These are phyloP conservation scores for Colletotrichum sp. DNA, from an alignment of 2,329 filamentous ascomycete species.

Conservation along the genomic window DNA sequence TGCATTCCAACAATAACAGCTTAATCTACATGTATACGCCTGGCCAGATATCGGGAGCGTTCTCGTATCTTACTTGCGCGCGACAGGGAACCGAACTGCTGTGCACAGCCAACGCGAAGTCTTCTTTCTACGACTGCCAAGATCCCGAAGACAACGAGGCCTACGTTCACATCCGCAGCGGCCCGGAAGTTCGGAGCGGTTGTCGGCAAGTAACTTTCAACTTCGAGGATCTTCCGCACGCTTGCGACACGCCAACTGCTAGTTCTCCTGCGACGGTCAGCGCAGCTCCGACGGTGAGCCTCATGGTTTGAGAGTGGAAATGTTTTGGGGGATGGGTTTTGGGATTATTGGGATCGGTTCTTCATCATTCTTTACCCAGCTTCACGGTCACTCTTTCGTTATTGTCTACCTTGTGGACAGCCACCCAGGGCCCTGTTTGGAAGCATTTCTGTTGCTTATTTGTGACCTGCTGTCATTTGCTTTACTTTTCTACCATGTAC, in stretches of 20 bases:
- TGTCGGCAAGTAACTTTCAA: neutral
- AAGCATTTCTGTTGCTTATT: neutral
- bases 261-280: neutral
- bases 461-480: neutral
- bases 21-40: neutral
- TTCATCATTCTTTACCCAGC: neutral
- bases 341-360: neutral
- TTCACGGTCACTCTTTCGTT: neutral
- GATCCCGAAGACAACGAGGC: neutral
- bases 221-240: neutral
- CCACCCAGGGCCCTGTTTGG: neutral
- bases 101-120: neutral
- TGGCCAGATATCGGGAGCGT: neutral
- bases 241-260: neutral
- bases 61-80: neutral
- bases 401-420: neutral
- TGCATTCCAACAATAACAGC: neutral
- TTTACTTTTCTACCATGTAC: neutral
- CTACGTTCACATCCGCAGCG: neutral
- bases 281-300: neutral
- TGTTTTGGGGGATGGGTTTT: neutral
- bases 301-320: neutral
- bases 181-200: neutral
- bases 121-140: neutral
- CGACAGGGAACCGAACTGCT: neutral